Base-by-base conservation (phyloP, 148 eudicot species). In the Mesembryanthemum crystallinum region DNA sequence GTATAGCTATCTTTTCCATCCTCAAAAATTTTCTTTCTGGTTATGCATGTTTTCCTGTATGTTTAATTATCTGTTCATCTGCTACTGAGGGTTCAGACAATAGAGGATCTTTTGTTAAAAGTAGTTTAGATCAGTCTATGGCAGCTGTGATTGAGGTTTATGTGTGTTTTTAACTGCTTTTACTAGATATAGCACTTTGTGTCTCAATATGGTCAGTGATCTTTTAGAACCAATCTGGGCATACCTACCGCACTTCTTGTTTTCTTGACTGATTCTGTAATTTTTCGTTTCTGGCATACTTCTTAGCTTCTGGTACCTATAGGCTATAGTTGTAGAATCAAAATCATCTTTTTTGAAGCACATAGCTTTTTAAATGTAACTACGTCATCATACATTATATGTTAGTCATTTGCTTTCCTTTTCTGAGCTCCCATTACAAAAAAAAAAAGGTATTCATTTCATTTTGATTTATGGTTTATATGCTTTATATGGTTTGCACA, bases 1-100 rank as follows among this genome's bases (percentile, higher is more conserved):
- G 99, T 95, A 88, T 84, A 73, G 64, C 74, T 21, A 37, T 58
- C 63, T 49, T 35, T 60, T 64, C 12, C 17, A 14, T 29, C 20
- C 20, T 52, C 24, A 17, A 7, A n/a, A 7, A 18, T 29, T 20
- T 68, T 24, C 11, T 45, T 21, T 14, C 5, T 20, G 21, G 8
- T 57, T 20, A 25, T 65, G 64, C 42, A 25, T 57, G 58, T 8
- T 27, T 42, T 47, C 5, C 39, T 28, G 33, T 54, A 0, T 66
- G 30, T 28, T 57, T 43, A n/a, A 23, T 43, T 42, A 32, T 67
- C 52, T 23, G 64, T 15, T 25, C 7, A 12, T 66, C 55, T 67
- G 30, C 23, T 60, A 27, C 47, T 32, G 33, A 24, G 35, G 32
- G 63, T 17, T 70, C 49, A 28, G 61, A 29, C 28, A 10, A 29